These are phyloP conservation scores for Kurtzmaniella quercitrusa DNA, from an alignment of 1,139 yeast species.

Conservation along the genomic window DNA sequence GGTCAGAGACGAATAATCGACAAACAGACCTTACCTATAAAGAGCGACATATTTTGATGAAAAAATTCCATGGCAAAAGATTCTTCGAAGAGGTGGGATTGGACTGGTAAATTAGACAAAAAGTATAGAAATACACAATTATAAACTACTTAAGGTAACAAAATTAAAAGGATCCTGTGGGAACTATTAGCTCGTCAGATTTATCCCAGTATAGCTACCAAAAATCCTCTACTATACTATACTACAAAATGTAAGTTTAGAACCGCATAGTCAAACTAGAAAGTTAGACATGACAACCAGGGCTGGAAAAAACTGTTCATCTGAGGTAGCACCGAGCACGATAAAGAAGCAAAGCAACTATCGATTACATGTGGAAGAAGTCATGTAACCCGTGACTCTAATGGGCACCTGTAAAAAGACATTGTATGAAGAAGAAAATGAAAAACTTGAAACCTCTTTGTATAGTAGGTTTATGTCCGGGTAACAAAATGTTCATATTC, in stretches of 20 bases:
- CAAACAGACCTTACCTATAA: no score
- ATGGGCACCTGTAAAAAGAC: slow-evolving; percentile 87
- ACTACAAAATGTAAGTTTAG: slow-evolving; percentile 51
- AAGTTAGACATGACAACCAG: slow-evolving; percentile 53
- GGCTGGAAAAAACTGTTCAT: slow-evolving; percentile 58
- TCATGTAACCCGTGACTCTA: slow-evolving; percentile 79
- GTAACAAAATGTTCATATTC: slow-evolving; percentile 17
- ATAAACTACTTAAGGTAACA: no score
- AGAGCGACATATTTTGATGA: no score
- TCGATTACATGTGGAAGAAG: slow-evolving; percentile 47
- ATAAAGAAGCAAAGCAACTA: slow-evolving; percentile 43
- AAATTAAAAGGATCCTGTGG: no score
- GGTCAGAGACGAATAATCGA: no score
- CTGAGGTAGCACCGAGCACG: slow-evolving; percentile 96
- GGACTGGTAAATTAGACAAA: no score
- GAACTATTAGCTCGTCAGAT: no score
- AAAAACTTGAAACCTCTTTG: not conserved
- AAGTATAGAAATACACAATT: no score
- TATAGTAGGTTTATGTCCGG: slow-evolving; percentile 14
- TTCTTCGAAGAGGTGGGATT: no score
- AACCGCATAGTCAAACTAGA: slow-evolving; percentile 62
- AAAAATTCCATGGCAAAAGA: no score
- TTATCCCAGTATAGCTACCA: no score
- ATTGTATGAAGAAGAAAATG: slow-evolving; percentile 48
- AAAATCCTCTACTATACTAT: not conserved